Evolutionary conservation across 148 eudicot genomes (phyloP).

Genomic region (Silene latifolia): DNA sequence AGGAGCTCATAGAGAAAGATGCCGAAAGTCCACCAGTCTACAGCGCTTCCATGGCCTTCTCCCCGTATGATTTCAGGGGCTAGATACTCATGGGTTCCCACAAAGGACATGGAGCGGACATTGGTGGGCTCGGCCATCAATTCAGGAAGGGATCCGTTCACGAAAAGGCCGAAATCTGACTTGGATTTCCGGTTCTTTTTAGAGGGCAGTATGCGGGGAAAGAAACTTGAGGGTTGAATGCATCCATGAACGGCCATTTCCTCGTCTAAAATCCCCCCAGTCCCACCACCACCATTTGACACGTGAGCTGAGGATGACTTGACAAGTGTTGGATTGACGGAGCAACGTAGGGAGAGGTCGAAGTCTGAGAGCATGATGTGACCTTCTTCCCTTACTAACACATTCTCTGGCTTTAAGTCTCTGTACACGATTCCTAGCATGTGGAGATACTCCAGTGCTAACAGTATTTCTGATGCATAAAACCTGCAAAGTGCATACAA

Average conservation of each 20-base stretch:
- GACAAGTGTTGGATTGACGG: slow-evolving; percentile 83
- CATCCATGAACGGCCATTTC: slow-evolving; percentile 49
- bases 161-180: slow-evolving; percentile 67
- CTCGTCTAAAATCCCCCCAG: slow-evolving; percentile 47
- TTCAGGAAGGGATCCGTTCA: slow-evolving; percentile 71
- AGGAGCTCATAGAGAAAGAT: slow-evolving; percentile 79
- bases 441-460: slow-evolving; percentile 86
- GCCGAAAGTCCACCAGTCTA: slow-evolving; percentile 96
- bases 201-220: slow-evolving; percentile 64
- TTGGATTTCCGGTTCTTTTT: slow-evolving; percentile 78
- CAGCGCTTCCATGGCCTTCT: slow-evolving; percentile 94
- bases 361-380: slow-evolving; percentile 93
- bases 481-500: slow-evolving; percentile 41
- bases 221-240: slow-evolving; percentile 65
- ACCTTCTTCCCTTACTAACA: slow-evolving; percentile 73
- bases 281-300: slow-evolving; percentile 29
- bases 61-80: slow-evolving; percentile 93
- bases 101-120: slow-evolving; percentile 89
- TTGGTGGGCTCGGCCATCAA: slow-evolving; percentile 94
- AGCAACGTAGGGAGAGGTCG: slow-evolving; percentile 86
- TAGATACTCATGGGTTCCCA: slow-evolving; percentile 84
- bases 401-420: slow-evolving; percentile 89
- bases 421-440: slow-evolving; percentile 90
- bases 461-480: slow-evolving; percentile 70
- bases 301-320: slow-evolving; percentile 52